Evolutionary conservation across 352 stramenopile genomes (phyloP).

Genomic region (Phytophthora hybrid): DNA sequence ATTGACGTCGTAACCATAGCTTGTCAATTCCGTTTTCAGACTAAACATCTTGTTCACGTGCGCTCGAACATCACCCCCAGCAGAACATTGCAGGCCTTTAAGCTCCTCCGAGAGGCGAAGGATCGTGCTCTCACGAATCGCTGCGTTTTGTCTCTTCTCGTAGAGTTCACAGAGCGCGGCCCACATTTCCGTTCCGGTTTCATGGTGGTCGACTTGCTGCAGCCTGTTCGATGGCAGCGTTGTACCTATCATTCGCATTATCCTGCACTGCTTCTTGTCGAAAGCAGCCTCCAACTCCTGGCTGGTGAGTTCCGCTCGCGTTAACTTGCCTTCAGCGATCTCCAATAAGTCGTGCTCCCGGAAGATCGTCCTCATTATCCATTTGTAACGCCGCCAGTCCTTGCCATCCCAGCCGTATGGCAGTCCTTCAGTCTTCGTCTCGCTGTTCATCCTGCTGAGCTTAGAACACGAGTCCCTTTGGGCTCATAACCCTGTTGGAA

Average conservation of each 20-base stretch:
- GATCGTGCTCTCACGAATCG: slow-evolving; percentile 2
- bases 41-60: slow-evolving; percentile 7
- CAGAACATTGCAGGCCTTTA: not conserved
- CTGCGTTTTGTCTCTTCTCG: slow-evolving; percentile 1
- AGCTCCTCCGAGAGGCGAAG: not conserved
- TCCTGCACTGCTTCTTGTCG: slow-evolving; percentile 13
- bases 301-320: not conserved
- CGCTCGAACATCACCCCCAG: not conserved
- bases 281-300: not conserved
- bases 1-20: not conserved
- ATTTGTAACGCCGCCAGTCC: slow-evolving; percentile 11
- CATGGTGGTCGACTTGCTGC: slow-evolving; percentile 5
- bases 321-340: not conserved
- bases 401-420: slow-evolving; percentile 10
- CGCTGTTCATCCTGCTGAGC: not conserved
- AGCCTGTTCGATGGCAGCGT: slow-evolving; percentile 2
- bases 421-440: too few relatives aligned
- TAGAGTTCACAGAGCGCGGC: slow-evolving; percentile 4
- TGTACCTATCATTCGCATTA: slow-evolving; percentile 15
- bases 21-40: not conserved
- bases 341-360: slow-evolving; percentile 1
- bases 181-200: slow-evolving; percentile 8
- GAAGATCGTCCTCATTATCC: not conserved
- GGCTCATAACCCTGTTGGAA: slow-evolving; percentile 17
- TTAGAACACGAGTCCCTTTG: not conserved